These are phyloP conservation scores for Trichoderma sp. DNA, from an alignment of 2,329 filamentous ascomycete genomes.

Conservation along the genomic window DNA sequence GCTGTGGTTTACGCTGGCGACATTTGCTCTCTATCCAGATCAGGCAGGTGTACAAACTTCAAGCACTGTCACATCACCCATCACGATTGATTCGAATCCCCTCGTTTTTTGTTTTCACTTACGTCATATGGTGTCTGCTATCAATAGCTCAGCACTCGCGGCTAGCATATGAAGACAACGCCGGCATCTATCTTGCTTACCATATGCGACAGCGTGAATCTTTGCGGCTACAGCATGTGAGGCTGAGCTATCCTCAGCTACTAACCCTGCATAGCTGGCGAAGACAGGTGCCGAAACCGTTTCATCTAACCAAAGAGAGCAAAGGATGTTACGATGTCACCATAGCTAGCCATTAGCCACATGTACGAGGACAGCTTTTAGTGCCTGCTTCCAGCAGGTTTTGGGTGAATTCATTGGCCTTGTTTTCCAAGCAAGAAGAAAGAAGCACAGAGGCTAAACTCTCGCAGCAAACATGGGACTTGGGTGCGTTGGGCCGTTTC, in stretches of 20 bases:
- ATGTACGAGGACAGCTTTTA: background rate
- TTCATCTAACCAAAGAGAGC: background rate
- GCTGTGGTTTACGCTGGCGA: background rate
- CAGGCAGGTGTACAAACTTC: slow-evolving; percentile 5
- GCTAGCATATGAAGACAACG: background rate
- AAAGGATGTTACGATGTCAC: background rate
- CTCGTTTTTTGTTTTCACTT: background rate
- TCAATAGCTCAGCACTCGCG: background rate
- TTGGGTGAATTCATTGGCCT: background rate
- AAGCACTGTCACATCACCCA: background rate
- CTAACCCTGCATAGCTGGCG: background rate
- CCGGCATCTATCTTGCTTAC: background rate
- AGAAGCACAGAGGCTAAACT: background rate
- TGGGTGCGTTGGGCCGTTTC: background rate
- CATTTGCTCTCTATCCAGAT: background rate
- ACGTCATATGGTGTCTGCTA: background rate
- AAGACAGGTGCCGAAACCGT: background rate
- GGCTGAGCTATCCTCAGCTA: background rate
- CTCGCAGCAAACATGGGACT: background rate
- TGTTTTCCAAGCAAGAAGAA: background rate
- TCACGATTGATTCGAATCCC: background rate
- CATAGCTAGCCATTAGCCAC: background rate
- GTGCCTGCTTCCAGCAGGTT: background rate
- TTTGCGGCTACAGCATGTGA: background rate
- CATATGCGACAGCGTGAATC: background rate